phyloP scores from a whole-genome alignment of 345 rosid species.

The Cardamine chenopodiifolia region DNA sequence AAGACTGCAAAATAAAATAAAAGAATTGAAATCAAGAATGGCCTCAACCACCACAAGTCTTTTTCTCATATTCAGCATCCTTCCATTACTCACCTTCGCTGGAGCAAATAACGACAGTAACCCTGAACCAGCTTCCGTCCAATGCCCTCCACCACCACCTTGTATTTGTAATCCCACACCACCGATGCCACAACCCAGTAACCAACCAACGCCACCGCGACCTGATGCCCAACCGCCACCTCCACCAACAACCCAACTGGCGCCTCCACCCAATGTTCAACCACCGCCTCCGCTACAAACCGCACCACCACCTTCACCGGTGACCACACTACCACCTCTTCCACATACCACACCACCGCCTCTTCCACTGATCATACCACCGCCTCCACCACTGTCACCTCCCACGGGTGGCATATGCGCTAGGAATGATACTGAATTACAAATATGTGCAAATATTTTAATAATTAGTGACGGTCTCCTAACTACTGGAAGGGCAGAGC shows the following conservation, averaged over 20 bases:
- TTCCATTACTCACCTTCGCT: slow-evolving; percentile 2
- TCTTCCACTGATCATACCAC: no score
- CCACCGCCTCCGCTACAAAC: not conserved
- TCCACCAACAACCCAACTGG: not conserved
- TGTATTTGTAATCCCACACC: slow-evolving; percentile 19
- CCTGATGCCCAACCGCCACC: no score
- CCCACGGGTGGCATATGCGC: not conserved
- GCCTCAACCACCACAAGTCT: not conserved
- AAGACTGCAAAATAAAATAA: not conserved
- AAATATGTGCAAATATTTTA: not conserved
- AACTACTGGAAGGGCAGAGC: not conserved
- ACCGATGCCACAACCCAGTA: not conserved
- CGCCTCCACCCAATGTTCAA: not conserved
- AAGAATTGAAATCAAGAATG: not conserved
- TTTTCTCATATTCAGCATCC: not conserved
- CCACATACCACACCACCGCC: not conserved
- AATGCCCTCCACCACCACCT: slow-evolving; percentile 27
- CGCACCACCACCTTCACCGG: not conserved
- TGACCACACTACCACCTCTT: not conserved
- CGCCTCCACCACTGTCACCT: not conserved
- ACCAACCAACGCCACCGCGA: slow-evolving; percentile 1
- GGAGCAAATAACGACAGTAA: not conserved
- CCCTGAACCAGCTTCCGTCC: not conserved
- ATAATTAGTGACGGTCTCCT: not conserved
- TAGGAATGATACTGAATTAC: not conserved